phyloP scores from a whole-genome alignment of 2,329 filamentous ascomycete genomes.

The Colletotrichum euphorbiae region DNA sequence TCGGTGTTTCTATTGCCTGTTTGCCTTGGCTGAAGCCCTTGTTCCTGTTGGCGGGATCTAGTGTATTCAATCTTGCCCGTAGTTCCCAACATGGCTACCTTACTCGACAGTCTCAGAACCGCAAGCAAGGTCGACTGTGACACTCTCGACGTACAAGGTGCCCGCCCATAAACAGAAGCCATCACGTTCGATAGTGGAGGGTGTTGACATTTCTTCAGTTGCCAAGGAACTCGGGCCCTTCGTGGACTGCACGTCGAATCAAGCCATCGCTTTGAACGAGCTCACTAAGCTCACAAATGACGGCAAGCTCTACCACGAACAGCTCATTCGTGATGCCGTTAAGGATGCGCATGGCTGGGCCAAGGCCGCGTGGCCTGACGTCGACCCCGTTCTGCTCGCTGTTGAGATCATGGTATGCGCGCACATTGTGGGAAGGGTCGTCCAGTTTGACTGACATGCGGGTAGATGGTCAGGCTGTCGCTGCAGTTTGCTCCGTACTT shows the following conservation, averaged over 20 bases:
- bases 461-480: slow-evolving; percentile 66
- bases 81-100: background rate
- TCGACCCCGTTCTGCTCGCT: slow-evolving; percentile 59
- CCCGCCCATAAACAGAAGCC: background rate
- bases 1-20: too few relatives aligned
- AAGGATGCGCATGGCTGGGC: slow-evolving; percentile 42
- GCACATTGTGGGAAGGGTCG: background rate
- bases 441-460: slow-evolving; percentile 13
- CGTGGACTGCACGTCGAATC: slow-evolving; percentile 52
- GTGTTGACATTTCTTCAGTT: slow-evolving; percentile 43
- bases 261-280: slow-evolving; percentile 51
- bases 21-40: too few relatives aligned
- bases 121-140: slow-evolving; percentile 50
- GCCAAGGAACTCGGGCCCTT: slow-evolving; percentile 49
- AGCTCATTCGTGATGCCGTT: slow-evolving; percentile 46
- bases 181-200: background rate
- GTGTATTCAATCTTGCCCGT: too few relatives aligned
- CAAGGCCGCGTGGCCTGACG: slow-evolving; percentile 40
- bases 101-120: slow-evolving; percentile 33
- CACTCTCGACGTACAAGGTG: slow-evolving; percentile 51
- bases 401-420: slow-evolving; percentile 65
- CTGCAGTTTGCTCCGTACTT: slow-evolving; percentile 62
- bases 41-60: too few relatives aligned
- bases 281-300: slow-evolving; percentile 43
- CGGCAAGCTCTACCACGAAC: slow-evolving; percentile 44